Evolutionary conservation across 495 filamentous ascomycete species (phyloP).

Genomic region (Chaetomium fimeti): DNA sequence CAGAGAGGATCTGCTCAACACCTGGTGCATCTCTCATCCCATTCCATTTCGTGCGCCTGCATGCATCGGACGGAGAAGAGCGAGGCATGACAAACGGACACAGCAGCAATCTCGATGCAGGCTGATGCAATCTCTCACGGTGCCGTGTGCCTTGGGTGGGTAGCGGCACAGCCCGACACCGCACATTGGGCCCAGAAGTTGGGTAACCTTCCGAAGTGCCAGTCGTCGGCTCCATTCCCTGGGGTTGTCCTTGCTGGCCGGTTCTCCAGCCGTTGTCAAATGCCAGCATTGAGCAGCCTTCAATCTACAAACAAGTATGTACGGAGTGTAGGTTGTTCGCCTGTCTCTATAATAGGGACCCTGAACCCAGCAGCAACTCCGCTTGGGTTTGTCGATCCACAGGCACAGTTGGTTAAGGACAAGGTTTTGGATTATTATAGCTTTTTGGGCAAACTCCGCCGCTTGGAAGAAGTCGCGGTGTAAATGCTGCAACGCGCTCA

Average conservation of each 20-base stretch:
- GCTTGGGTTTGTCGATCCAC: neutral
- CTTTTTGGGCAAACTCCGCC: neutral
- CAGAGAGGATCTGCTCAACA: neutral
- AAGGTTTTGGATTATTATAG: neutral
- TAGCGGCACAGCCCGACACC: constrained; percentile 15
- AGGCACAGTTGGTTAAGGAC: neutral
- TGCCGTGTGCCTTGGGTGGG: constrained; percentile 15
- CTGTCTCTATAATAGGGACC: no score
- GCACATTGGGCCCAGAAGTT: neutral
- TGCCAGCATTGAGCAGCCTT: neutral
- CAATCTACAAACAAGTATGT: no score
- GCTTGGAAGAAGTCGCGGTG: neutral
- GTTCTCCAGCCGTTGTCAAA: neutral
- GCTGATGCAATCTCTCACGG: constrained; percentile 17
- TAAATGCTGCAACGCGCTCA: constrained; percentile 6
- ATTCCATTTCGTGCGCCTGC: neutral
- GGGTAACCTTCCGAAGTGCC: neutral
- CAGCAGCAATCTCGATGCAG: constrained; percentile 16
- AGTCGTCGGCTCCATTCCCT: neutral
- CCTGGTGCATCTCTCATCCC: neutral
- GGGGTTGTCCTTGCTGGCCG: constrained; percentile 1
- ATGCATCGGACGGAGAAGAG: neutral
- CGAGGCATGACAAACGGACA: constrained; percentile 6
- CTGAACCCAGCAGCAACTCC: constrained; percentile 1
- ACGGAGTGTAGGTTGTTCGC: no score